Conservation (phyloP, 495 filamentous ascomycete species). For the Penicillium chermesinum region DNA sequence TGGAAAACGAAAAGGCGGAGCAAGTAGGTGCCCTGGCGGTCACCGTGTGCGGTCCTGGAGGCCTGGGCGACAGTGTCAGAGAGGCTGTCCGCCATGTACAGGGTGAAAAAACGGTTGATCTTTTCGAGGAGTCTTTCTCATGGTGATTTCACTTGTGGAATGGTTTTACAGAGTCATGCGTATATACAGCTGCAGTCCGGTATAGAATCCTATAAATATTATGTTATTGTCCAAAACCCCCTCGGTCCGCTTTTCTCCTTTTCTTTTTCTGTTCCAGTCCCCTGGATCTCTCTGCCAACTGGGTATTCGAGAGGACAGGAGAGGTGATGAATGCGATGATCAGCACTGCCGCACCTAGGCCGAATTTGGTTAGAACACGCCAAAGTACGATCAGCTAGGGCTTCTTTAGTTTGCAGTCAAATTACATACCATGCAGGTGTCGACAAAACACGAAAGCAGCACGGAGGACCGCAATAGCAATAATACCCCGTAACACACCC, state of each 20-base stretch:
- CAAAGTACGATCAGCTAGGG: too few relatives aligned
- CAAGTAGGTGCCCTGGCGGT: conserved; percentile 44
- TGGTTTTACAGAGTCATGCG: neutral
- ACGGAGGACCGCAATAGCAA: too few relatives aligned
- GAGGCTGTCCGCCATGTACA: conserved; percentile 33
- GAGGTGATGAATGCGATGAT: too few relatives aligned
- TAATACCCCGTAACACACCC: too few relatives aligned
- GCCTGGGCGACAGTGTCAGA: conserved; percentile 41
- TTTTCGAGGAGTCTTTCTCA: conserved; percentile 42
- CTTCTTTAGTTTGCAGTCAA: too few relatives aligned
- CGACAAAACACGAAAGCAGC: too few relatives aligned
- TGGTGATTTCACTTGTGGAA: conserved; percentile 26
- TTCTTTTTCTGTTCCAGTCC: neutral
- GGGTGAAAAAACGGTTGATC: conserved; percentile 32
- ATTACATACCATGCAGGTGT: too few relatives aligned
- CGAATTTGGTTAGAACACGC: too few relatives aligned
- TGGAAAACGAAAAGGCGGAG: conserved; percentile 31
- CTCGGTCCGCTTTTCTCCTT: neutral
- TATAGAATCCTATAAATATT: neutral
- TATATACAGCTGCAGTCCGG: neutral
- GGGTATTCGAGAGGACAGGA: too few relatives aligned
- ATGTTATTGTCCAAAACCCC: too few relatives aligned
- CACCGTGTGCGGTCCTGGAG: conserved; percentile 42
- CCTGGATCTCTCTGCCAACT: too few relatives aligned
- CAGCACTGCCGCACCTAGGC: too few relatives aligned